These are phyloP conservation scores for Crithidia acanthocephali DNA, from an alignment of 208 protist genomes.

Conservation along the genomic window DNA sequence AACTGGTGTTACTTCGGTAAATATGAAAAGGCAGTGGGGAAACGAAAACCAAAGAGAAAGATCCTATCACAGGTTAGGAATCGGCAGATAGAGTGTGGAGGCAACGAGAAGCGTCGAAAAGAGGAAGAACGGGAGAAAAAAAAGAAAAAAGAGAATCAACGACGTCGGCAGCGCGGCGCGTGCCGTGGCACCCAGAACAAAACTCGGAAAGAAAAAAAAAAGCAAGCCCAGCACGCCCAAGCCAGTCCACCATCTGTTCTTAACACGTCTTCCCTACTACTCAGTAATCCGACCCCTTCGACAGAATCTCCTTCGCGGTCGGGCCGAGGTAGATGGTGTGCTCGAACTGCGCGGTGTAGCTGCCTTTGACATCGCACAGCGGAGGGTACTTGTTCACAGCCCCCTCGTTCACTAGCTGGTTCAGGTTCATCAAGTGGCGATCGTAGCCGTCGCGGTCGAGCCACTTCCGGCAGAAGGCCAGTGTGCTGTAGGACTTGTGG, in stretches of 20 bases:
- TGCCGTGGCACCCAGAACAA: not conserved
- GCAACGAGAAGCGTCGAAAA: too few species aligned
- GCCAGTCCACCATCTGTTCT: too few species aligned
- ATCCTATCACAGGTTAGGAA: too few species aligned
- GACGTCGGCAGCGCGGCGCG: not conserved
- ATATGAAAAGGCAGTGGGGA: not conserved
- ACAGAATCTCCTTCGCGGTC: slow-evolving; percentile 97
- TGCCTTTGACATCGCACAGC: slow-evolving; percentile 96
- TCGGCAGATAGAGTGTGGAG: too few species aligned
- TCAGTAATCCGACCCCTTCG: slow-evolving; percentile 97
- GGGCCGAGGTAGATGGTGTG: slow-evolving; percentile 96
- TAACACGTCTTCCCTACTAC: not conserved
- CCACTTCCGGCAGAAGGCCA: slow-evolving; percentile 98
- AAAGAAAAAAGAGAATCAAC: not conserved
- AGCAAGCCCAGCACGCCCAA: too few species aligned
- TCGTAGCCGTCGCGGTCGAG: slow-evolving; percentile 95
- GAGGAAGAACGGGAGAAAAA: too few species aligned
- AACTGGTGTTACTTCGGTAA: not conserved
- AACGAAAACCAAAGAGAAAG: not conserved
- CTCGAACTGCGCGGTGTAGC: slow-evolving; percentile 98
- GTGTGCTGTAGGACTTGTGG: slow-evolving; percentile 93
- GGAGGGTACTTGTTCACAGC: slow-evolving; percentile 97
- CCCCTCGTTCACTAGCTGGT: slow-evolving; percentile 86
- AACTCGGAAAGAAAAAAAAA: not conserved
- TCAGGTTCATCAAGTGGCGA: slow-evolving; percentile 89